phyloP scores from a whole-genome alignment of 129 eudicot genomes.

The Escallonia rubra region DNA sequence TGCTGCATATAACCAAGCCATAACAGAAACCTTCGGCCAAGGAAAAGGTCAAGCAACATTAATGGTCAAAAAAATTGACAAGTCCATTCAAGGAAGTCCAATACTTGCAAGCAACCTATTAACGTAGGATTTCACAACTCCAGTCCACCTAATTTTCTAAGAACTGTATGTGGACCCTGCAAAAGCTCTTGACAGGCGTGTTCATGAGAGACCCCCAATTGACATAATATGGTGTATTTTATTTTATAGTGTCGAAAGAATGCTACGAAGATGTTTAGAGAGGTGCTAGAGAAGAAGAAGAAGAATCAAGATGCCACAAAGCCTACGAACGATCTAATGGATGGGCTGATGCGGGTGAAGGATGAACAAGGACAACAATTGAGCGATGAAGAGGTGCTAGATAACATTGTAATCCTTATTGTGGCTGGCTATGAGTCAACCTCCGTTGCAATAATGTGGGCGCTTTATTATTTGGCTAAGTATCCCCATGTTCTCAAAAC shows the following conservation, averaged over 20 bases:
- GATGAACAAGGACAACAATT: slow-evolving; percentile 33
- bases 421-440: slow-evolving; percentile 28
- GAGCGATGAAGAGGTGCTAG: slow-evolving; percentile 33
- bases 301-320: neutral
- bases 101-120: no score
- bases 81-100: no score
- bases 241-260: slow-evolving; percentile 30
- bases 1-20: no score
- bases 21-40: no score
- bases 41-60: no score
- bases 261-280: slow-evolving; percentile 19
- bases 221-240: no score
- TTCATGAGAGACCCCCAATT: no score
- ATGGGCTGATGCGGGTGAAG: slow-evolving; percentile 31
- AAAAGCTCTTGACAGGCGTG: no score
- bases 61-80: no score
- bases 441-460: slow-evolving; percentile 29
- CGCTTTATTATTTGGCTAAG: slow-evolving; percentile 38
- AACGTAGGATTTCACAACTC: no score
- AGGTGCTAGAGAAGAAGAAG: slow-evolving; percentile 36
- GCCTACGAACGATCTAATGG: slow-evolving; percentile 30
- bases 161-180: no score
- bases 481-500: slow-evolving; percentile 35
- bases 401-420: slow-evolving; percentile 26
- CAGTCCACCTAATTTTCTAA: no score